Base-by-base conservation (phyloP, 352 stramenopile species). In the Phytophthora parvispora region DNA sequence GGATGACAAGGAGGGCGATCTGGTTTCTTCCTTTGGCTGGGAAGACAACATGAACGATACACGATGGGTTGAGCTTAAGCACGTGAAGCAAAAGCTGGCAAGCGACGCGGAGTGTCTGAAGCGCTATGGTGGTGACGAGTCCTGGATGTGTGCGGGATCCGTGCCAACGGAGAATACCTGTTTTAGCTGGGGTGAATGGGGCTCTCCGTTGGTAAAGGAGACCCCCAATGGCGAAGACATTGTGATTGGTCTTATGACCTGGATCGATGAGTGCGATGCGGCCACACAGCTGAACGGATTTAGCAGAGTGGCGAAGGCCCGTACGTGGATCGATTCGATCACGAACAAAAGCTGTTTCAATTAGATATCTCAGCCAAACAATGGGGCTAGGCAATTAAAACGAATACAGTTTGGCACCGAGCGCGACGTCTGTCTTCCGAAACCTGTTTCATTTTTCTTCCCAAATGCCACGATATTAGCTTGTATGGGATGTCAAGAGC, bases 101-200 rank as follows among this genome's bases (percentile, higher is more conserved):
- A 69, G 69, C 13, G 69, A 86, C 38, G 47, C 52, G 0, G 60
- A 72, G 8, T 89, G 78, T n/a, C 57, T 53, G 3, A 48, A 67
- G 29, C 31, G 68, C 75, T 16, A 83, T 85, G 76, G 4, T 86
- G n/a, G n/a, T n/a, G n/a, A n/a, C n/a, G n/a, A n/a, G n/a, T n/a
- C n/a, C n/a, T n/a, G n/a, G n/a, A n/a, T n/a, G n/a, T n/a, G n/a
- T n/a, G n/a, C n/a, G n/a, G n/a, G n/a, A n/a, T n/a, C n/a, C n/a
- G 16, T 89, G 81, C 40, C 74, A 76, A 2, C 73, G 81, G 13
- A 76, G 81, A 1, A 27, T 68, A 25, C 16, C 34, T 24, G 58
- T 48, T 81, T 78, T 28, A 87, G 81, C 69, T 70, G 84, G 57
- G 77, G 74, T 36, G 78, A 86, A 64, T 89, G 78, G 6, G 81